Percentiles rank a stretch among this genome's conserved stretches.
These are phyloP conservation scores for Gonapodya sp. DNA, from an alignment of 192 early-diverging fungal species.

Conservation along the genomic window DNA sequence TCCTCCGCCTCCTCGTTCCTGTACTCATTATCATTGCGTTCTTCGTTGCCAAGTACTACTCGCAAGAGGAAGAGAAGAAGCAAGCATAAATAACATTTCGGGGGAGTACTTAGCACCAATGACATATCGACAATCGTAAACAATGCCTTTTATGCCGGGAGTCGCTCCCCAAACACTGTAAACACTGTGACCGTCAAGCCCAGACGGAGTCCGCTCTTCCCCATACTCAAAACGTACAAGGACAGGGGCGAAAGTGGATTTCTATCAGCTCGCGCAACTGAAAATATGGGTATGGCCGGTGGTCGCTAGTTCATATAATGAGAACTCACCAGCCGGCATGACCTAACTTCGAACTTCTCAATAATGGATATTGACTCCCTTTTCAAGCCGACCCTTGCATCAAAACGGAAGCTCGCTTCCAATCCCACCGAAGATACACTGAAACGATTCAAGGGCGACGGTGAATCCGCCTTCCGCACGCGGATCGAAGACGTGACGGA, in stretches of 20 bases:
- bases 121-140: too few relatives aligned
- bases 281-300: too few relatives aligned
- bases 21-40: constrained; percentile 36
- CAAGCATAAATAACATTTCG: not conserved
- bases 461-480: not conserved
- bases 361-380: not conserved
- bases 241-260: too few relatives aligned
- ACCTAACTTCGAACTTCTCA: not conserved
- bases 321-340: too few relatives aligned
- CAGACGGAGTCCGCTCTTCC: too few relatives aligned
- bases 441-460: not conserved
- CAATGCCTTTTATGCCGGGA: too few relatives aligned
- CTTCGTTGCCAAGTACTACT: not conserved
- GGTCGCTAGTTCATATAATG: too few relatives aligned
- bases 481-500: constrained; percentile 3
- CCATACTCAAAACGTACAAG: too few relatives aligned
- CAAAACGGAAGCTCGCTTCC: not conserved
- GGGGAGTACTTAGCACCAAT: too few relatives aligned
- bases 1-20: constrained; percentile 40
- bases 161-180: too few relatives aligned
- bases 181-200: too few relatives aligned
- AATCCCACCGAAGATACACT: not conserved
- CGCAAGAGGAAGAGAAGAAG: not conserved
- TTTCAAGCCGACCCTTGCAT: not conserved
- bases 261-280: too few relatives aligned